Percentiles rank a stretch among this genome's conserved stretches.
phyloP scores from a whole-genome alignment of 2,329 filamentous ascomycete species.

The Macrophomina phaseolina region DNA sequence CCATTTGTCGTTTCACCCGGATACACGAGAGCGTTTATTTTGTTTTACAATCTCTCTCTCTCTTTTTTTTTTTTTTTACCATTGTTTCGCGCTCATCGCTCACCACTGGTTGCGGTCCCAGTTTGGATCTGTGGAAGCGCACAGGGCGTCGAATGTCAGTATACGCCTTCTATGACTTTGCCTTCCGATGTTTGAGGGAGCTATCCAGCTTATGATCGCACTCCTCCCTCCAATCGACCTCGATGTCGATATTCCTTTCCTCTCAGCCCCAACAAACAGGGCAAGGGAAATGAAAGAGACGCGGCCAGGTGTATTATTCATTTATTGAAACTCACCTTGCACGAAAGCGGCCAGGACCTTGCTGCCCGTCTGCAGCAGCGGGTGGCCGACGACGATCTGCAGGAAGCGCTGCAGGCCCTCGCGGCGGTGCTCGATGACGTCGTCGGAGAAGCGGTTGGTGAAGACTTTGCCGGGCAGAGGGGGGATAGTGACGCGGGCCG shows the following conservation, averaged over 20 bases:
- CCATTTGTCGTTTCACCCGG: background rate
- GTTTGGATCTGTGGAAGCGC: conserved; percentile 20
- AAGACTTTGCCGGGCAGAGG: conserved; percentile 97
- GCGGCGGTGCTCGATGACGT: conserved; percentile 93
- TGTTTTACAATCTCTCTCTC: conserved; percentile 14
- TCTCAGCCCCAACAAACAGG: background rate
- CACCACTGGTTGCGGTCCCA: conserved; percentile 29
- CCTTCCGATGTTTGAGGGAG: too few species aligned
- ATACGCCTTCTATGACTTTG: too few species aligned
- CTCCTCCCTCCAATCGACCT: too few species aligned
- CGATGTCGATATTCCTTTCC: background rate
- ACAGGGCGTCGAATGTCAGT: background rate
- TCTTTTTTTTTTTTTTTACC: background rate
- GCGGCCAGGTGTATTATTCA: background rate
- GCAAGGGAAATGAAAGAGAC: background rate
- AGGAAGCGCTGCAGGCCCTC: conserved; percentile 94
- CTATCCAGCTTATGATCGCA: too few species aligned
- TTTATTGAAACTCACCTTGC: conserved; percentile 69
- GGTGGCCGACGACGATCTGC: conserved; percentile 96
- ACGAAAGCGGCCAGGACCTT: conserved; percentile 97
- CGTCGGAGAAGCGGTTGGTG: conserved; percentile 96
- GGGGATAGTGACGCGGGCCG: conserved; percentile 91
- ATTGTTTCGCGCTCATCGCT: background rate
- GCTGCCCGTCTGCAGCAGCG: conserved; percentile 93
- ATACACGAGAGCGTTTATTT: conserved; percentile 2